phyloP scores from a whole-genome alignment of 768 basidiomycete species.

The Tricholomella constricta region DNA sequence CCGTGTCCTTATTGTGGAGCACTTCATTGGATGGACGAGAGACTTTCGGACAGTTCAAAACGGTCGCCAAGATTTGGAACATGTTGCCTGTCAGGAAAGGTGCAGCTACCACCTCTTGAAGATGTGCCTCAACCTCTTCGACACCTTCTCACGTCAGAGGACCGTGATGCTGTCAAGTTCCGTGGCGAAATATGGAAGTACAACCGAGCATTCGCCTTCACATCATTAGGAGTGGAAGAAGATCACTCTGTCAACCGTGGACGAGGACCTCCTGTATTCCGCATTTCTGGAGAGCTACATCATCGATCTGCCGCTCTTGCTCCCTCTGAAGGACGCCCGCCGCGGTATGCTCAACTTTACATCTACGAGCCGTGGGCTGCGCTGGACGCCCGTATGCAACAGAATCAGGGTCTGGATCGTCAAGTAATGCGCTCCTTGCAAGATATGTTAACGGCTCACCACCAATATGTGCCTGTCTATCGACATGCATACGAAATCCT shows the following conservation, averaged over 20 bases:
- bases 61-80: constrained; percentile 28
- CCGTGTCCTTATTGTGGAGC: constrained; percentile 34
- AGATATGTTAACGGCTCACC: constrained; percentile 8
- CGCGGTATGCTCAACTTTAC: constrained; percentile 39
- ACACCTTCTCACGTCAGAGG: constrained; percentile 17
- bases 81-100: constrained; percentile 39
- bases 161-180: constrained; percentile 19
- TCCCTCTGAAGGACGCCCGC: constrained; percentile 20
- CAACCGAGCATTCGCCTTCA: constrained; percentile 43
- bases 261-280: constrained; percentile 34
- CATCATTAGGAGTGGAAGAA: constrained; percentile 32
- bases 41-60: constrained; percentile 11
- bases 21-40: constrained; percentile 37
- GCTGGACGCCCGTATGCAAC: constrained; percentile 14
- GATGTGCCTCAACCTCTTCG: constrained; percentile 26
- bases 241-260: constrained; percentile 30
- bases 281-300: constrained; percentile 36
- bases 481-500: constrained; percentile 26
- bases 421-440: constrained; percentile 23
- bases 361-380: constrained; percentile 39
- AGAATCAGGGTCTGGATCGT: constrained; percentile 5
- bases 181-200: constrained; percentile 42
- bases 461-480: constrained; percentile 22
- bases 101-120: constrained; percentile 25
- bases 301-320: constrained; percentile 36